Conservation (phyloP, 106 monocot species). For the Phalaenopsis aphrodite region DNA sequence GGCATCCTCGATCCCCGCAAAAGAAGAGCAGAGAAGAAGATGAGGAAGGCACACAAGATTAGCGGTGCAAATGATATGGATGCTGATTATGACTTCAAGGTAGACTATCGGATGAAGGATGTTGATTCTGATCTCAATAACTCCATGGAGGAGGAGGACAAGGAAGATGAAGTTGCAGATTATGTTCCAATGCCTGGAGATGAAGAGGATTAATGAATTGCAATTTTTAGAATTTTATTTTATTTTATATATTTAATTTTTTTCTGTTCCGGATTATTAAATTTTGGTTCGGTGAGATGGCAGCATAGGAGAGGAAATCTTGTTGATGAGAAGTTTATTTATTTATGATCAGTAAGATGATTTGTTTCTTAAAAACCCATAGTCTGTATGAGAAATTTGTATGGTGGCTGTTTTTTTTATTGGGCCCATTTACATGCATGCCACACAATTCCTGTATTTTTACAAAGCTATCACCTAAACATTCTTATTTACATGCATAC, state of each 20-base stretch:
- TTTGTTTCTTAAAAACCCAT: no score
- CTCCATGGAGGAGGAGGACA: conserved; percentile 8
- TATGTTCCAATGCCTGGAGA: conserved; percentile 52
- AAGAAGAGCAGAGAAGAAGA: conserved; percentile 62
- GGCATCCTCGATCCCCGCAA: conserved; percentile 82
- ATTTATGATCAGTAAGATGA: no score
- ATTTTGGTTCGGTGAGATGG: background rate
- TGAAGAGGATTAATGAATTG: conserved; percentile 23
- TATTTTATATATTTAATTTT: background rate
- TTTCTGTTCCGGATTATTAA: background rate
- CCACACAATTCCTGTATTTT: no score
- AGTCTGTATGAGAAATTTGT: no score
- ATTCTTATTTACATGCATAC: no score
- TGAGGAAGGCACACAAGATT: conserved; percentile 42
- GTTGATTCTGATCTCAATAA: background rate
- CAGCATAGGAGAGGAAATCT: no score
- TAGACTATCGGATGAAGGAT: conserved; percentile 44
- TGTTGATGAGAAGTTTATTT: no score
- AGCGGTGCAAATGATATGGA: conserved; percentile 44
- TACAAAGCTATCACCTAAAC: no score
- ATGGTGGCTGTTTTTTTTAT: no score
- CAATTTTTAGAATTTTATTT: background rate
- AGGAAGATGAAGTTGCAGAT: conserved; percentile 20
- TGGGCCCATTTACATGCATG: no score
- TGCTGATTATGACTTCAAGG: conserved; percentile 89